Conservation (phyloP, 345 rosid genomes). For the Corchorus olitorius region DNA sequence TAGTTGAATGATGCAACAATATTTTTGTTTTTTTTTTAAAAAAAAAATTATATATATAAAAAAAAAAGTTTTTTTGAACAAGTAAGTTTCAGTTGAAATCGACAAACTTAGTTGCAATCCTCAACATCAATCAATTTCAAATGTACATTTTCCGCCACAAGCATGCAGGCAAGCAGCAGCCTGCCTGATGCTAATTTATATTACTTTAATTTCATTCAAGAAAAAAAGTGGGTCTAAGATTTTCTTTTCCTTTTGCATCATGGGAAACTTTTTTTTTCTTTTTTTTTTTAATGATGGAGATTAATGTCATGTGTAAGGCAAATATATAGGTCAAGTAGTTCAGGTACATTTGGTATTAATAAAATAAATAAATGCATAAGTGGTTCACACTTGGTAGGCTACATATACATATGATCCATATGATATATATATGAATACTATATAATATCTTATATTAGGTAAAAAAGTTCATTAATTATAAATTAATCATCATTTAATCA, state of each 20-base stretch:
- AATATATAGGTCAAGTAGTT: not conserved
- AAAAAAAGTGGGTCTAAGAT: not conserved
- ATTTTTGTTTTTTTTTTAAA: not conserved
- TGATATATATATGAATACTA: too few relatives aligned
- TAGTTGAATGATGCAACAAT: constrained; percentile 2
- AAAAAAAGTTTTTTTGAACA: not conserved
- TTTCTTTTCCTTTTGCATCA: constrained; percentile 1
- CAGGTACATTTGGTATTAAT: not conserved
- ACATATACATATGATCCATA: too few relatives aligned
- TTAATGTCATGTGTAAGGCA: not conserved
- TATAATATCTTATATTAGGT: too few relatives aligned
- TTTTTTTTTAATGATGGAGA: not conserved
- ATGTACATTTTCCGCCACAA: not conserved
- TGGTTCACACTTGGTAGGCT: not conserved
- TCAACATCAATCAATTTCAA: constrained; percentile 24
- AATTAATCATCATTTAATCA: too few relatives aligned
- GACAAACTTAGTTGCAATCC: constrained; percentile 20
- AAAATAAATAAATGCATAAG: not conserved
- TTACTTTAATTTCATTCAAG: not conserved
- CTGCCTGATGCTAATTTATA: not conserved
- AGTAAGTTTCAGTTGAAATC: constrained; percentile 16
- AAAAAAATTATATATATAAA: too few relatives aligned
- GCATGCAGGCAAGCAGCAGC: not conserved
- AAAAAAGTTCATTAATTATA: too few relatives aligned
- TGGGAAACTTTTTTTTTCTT: not conserved